These are phyloP conservation scores for Nasturtium officinale DNA, from an alignment of 345 rosid genomes.

Conservation along the genomic window DNA sequence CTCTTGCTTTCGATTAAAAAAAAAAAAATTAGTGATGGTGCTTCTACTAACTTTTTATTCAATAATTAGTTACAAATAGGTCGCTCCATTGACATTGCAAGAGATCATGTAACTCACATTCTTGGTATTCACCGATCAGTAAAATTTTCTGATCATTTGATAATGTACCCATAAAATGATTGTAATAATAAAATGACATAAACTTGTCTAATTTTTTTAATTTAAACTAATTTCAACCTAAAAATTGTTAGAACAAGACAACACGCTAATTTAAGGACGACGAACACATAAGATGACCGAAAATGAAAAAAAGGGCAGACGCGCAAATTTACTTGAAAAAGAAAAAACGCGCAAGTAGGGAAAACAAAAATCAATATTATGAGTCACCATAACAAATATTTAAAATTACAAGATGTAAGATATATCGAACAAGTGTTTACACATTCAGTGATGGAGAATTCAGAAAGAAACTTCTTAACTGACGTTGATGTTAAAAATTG, in stretches of 20 bases:
- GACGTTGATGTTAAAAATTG: conserved; percentile 3
- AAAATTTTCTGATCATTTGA: no score
- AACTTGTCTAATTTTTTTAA: no score
- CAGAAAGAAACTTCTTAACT: background rate
- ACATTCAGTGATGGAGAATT: background rate
- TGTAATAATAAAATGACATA: no score
- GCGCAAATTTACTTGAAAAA: background rate
- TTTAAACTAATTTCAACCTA: background rate
- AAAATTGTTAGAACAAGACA: background rate
- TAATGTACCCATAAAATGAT: no score
- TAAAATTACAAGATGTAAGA: background rate
- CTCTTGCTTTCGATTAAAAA: no score
- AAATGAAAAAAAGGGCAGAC: background rate
- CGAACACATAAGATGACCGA: background rate
- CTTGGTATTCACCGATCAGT: no score
- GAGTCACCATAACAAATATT: background rate
- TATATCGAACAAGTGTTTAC: background rate
- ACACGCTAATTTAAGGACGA: background rate
- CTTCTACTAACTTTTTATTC: no score
- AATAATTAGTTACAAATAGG: no score
- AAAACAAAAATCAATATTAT: background rate
- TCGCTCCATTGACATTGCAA: no score
- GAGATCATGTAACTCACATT: no score
- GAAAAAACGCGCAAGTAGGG: background rate
- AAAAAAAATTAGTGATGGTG: no score